Evolutionary conservation across 1,139 yeast genomes (phyloP), one percentile per base, ranked within the genome.

Genomic region (Geotrichum restrictum): DNA sequence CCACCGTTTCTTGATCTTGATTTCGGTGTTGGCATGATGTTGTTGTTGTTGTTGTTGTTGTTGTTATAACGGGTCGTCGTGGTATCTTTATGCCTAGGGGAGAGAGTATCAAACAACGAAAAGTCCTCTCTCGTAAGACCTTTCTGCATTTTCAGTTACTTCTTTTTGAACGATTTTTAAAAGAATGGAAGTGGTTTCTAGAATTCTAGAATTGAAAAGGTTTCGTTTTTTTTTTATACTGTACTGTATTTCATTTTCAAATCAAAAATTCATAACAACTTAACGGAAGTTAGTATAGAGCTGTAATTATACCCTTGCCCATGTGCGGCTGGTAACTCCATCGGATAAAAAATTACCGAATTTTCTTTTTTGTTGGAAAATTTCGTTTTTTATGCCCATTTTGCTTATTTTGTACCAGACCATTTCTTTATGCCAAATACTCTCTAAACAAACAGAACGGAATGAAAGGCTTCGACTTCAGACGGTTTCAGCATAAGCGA

Each of bases 41-140:
- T 13, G 36, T n/a, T n/a, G 7, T 29, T 29, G 10, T 29, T 29
- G 33, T 29, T 8, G 33, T 13, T 29, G 33, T 29, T 29, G n/a
- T n/a, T n/a, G n/a, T n/a, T n/a, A n/a, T n/a, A 24, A 24, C 29
- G 7, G 29, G 29, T 29, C 11, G 36, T 33, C n/a, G n/a, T 11
- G 36, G 16, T 21, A 7, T 14, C 13, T 21, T 18, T 24, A 7
- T 8, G 31, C 27, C 40, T 18, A 18, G 18, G n/a, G n/a, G n/a
- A 24, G 29, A 29, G 45, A 31, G 48, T 45, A 39, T 56, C 49
- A 54, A 60, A 48, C 43, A 59, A 51, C 22, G 55, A 50, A 37
- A 57, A 43, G 36, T 57, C 36, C 3, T 45, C 41, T 14, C 16
- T 21, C 3, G 48, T 8, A 16, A 45, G 33, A 18, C 29, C 33